A percentile compares a stretch with the other conserved stretches of the same genome.
Evolutionary conservation across 345 rosid genomes (phyloP).

Genomic region (Chamaenerion angustifolium): DNA sequence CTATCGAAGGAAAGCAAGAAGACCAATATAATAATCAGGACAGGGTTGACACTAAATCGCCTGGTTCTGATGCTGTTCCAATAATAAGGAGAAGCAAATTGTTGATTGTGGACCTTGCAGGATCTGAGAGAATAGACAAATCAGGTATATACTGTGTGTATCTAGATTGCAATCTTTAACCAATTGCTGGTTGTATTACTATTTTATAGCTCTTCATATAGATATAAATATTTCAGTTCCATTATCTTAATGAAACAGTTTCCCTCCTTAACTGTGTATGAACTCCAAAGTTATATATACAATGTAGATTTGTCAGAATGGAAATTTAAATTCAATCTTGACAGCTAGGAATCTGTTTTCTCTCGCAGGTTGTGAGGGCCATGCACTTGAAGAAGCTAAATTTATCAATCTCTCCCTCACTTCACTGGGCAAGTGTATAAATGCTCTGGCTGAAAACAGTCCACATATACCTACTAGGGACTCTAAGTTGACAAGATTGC

Average conservation of each 20-base stretch:
- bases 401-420: constrained; percentile 87
- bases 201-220: too few relatives aligned
- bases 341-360: too few relatives aligned
- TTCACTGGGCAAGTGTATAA: constrained; percentile 89
- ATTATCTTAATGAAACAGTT: too few relatives aligned
- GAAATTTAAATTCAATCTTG: too few relatives aligned
- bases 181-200: too few relatives aligned
- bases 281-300: background rate
- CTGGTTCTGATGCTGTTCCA: constrained; percentile 31
- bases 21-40: constrained; percentile 20
- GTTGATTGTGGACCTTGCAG: constrained; percentile 91
- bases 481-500: constrained; percentile 85
- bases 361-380: constrained; percentile 69
- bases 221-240: too few relatives aligned
- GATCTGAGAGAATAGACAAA: constrained; percentile 90
- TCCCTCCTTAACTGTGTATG: too few relatives aligned
- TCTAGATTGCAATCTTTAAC: background rate
- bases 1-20: constrained; percentile 30
- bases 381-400: constrained; percentile 84
- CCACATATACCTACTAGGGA: constrained; percentile 91
- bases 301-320: background rate
- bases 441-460: constrained; percentile 90
- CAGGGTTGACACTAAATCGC: constrained; percentile 19
- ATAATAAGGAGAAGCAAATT: constrained; percentile 78
- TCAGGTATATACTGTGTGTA: constrained; percentile 44